Percentiles rank a stretch among this genome's conserved stretches.
Evolutionary conservation across 2,329 filamentous ascomycete species (phyloP).

Genomic region (Aspergillus sp.): DNA sequence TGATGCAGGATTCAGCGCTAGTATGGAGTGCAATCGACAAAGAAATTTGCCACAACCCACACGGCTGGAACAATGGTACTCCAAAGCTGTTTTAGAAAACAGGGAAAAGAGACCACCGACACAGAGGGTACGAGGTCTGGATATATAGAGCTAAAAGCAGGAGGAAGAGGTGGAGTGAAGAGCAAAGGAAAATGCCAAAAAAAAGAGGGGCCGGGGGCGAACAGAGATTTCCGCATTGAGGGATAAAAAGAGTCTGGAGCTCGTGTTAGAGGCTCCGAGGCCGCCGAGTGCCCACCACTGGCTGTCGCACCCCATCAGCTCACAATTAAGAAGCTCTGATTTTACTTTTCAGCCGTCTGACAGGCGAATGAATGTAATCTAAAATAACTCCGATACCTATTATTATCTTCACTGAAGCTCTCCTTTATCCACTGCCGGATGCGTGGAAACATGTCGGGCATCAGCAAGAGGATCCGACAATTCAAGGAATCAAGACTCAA

Average conservation of each 20-base stretch:
- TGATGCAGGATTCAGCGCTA: slow-evolving; percentile 2
- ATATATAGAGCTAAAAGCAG: not conserved
- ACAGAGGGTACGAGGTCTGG: slow-evolving; percentile 2
- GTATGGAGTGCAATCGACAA: slow-evolving; percentile 4
- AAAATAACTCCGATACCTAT: not conserved
- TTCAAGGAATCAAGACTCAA: not conserved
- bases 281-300: not conserved
- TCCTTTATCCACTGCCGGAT: not conserved
- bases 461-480: not conserved
- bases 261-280: not conserved
- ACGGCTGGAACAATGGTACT: slow-evolving; percentile 1
- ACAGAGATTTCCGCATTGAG: slow-evolving; percentile 21
- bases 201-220: slow-evolving; percentile 12
- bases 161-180: not conserved
- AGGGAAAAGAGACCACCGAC: not conserved
- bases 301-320: not conserved
- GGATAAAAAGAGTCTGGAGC: slow-evolving; percentile 4
- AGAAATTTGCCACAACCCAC: slow-evolving; percentile 3
- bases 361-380: not conserved
- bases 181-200: slow-evolving; percentile 3
- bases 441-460: not conserved
- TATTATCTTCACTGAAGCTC: not conserved
- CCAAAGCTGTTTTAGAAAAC: slow-evolving; percentile 13
- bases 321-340: not conserved
- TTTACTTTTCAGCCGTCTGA: not conserved